Base-by-base conservation (phyloP, 345 rosid genomes). In the Trapa bicornis region DNA sequence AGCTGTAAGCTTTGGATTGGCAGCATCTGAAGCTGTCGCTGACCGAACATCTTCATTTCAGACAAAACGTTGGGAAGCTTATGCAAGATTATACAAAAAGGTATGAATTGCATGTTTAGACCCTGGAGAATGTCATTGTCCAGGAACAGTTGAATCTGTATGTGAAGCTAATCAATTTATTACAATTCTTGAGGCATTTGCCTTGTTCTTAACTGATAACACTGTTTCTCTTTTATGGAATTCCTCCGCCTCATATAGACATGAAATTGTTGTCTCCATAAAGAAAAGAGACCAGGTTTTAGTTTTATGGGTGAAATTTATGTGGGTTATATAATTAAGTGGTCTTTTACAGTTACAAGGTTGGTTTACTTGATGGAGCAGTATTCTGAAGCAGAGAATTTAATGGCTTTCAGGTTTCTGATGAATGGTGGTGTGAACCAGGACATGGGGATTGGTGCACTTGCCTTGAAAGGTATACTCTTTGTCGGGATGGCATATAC, bases 401-500 rank as follows among this genome's bases (percentile, higher is more conserved):
- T 67, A 41, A 48, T 67, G 37, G 33, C 37, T 48, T 48, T 70
- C 82, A 87, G 92, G 89, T 83, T 61, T 83, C 93, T 14, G 85
- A 87, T 61, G 89, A 82, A 75, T 87, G 93, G 93, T 87, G 93
- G 93, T 85, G 81, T 74, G 83, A 83, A 74, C 85, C 93, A 12
- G 93, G 93, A 75, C 93, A 87, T 73, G 93, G 93, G 52, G 88
- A 87, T 76, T 87, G 89, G 93, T 79, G 80, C 71, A 87, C 85
- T 43, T 83, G 82, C 83, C 81, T 87, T 54, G 93, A 85, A 78
- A 87, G 75, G 75, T 87, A 83, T 70, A 76, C 80, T 15, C 85
- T 87, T 71, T 85, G 88, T 70, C 80, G 87, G 56, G 93, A 87
- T 70, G 88, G 93, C 41, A 87, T 87, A 76, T 85, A 85, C 82